These are phyloP conservation scores for Dinochytrium kinnereticum DNA, from an alignment of 371 early-diverging fungal species.

Conservation along the genomic window DNA sequence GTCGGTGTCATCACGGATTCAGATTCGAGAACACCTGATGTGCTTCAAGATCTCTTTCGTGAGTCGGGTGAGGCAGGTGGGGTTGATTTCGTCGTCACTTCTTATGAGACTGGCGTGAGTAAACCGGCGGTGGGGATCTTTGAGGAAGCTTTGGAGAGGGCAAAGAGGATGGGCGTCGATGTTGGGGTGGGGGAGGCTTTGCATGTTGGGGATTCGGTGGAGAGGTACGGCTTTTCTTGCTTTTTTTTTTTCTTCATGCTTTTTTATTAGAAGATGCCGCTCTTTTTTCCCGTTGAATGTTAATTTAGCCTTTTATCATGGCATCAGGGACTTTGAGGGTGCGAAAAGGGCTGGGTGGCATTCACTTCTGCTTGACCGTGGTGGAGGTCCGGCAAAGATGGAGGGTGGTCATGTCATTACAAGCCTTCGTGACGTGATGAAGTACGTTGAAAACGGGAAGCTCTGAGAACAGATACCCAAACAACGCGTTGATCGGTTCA, in stretches of 20 bases:
- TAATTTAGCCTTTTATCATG: background rate
- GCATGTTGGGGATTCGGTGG: conserved; percentile 24
- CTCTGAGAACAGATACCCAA: too few species aligned
- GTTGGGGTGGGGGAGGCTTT: background rate
- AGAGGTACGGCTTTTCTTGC: too few species aligned
- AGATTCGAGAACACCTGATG: conserved; percentile 15
- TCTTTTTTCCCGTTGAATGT: too few species aligned
- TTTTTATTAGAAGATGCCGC: background rate
- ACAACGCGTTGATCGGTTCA: too few species aligned
- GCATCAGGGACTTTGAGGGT: conserved; percentile 19
- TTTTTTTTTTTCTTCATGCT: too few species aligned
- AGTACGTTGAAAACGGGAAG: too few species aligned
- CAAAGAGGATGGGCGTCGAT: background rate
- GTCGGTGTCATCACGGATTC: conserved; percentile 25
- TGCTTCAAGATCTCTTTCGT: background rate
- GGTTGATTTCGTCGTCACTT: conserved; percentile 22
- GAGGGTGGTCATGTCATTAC: too few species aligned
- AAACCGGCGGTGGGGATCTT: conserved; percentile 25
- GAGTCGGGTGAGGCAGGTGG: background rate
- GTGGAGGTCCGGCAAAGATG: too few species aligned
- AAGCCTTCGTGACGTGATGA: too few species aligned
- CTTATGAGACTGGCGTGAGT: background rate
- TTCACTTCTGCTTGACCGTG: conserved; percentile 2
- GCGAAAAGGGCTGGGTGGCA: conserved; percentile 22
- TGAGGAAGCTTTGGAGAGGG: conserved; percentile 11